A percentile compares a stretch with the other conserved stretches of the same genome.
Conservation (phyloP, 768 basidiomycete genomes). For the Nidularia pulvinata region DNA sequence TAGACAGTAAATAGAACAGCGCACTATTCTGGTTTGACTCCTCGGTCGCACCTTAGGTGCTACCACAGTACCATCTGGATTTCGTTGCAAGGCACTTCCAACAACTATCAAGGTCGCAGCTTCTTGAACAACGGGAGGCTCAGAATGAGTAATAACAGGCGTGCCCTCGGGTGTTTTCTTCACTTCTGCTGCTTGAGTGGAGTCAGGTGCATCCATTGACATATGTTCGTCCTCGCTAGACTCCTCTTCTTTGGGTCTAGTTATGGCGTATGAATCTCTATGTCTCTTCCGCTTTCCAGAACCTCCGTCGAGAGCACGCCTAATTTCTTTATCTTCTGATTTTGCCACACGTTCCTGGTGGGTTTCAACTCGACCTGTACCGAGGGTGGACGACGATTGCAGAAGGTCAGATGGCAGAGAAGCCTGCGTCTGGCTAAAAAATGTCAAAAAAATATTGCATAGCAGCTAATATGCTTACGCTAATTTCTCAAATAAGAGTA, state of each 20-base stretch:
- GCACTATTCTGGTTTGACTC: slow-evolving; percentile 42
- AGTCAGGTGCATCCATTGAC: neutral
- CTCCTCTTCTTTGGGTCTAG: slow-evolving; percentile 24
- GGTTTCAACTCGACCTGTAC: slow-evolving; percentile 66
- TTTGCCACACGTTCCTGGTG: slow-evolving; percentile 60
- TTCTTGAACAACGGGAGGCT: slow-evolving; percentile 10
- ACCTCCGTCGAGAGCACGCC: slow-evolving; percentile 48
- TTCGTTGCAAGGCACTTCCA: slow-evolving; percentile 68
- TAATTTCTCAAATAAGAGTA: slow-evolving; percentile 76
- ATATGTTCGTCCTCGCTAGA: slow-evolving; percentile 19
- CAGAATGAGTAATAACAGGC: slow-evolving; percentile 8
- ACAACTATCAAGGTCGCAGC: slow-evolving; percentile 24
- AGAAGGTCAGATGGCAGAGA: slow-evolving; percentile 58
- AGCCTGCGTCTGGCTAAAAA: slow-evolving; percentile 73
- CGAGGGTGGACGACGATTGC: slow-evolving; percentile 82
- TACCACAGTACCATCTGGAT: slow-evolving; percentile 59
- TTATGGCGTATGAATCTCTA: slow-evolving; percentile 32
- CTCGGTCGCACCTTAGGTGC: slow-evolving; percentile 49
- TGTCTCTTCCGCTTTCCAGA: slow-evolving; percentile 49
- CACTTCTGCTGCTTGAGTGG: neutral
- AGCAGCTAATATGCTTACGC: slow-evolving; percentile 48
- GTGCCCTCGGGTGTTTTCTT: neutral
- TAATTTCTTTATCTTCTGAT: slow-evolving; percentile 58
- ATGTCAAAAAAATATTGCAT: slow-evolving; percentile 15
- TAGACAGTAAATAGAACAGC: slow-evolving; percentile 1